Base-by-base conservation (phyloP, 2,329 filamentous ascomycete species). In the Colletotrichum spinosum region DNA sequence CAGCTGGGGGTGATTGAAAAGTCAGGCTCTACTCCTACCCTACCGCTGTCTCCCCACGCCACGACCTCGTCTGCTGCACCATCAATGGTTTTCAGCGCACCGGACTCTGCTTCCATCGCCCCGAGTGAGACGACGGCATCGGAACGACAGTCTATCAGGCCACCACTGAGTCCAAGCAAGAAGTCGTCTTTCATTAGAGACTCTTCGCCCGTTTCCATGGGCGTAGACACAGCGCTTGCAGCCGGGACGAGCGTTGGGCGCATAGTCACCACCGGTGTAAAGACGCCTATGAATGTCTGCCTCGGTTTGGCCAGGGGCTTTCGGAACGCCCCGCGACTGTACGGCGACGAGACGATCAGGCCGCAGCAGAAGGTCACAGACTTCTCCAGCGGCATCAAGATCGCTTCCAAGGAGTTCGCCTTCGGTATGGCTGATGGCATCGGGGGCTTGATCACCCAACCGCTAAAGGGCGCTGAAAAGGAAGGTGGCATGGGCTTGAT, bases 271-370 rank as follows among this genome's bases (percentile, higher is more conserved):
- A 89, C 91, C n/a, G 88, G 92, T 6, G 83, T 95, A 65, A 92
- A 92, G 70, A 90, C 90, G 2, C 94, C 94, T 0, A 90, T 96
- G 84, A 93, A 97, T 74, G 91, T 97, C 68, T 92, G 92, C 45
- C 79, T 97, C 46, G 92, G 92, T 1, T 79, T 97, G 42, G 91
- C 94, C 0, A 92, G 91, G 75, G 94, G 94, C 0, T 97, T 97
- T 74, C 91, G 95, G 73, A 97, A 97, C 71, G 90, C 92, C 6
- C 94, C 94, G 0, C 90, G 88, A 70, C 81, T 97, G 1, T 97
- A 97, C 73, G 92, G 94, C 46, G 94, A 97, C 71, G 88, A 92
- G 1, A 94, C 90, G 1, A 89, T 97, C 1, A 86, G 92, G 8
- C 90, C 91, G n/a, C 81, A 86, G 1, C 91, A 93, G 63, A 93